Evolutionary conservation across 164 flowering plant species (phyloP).

Genomic region (Chloranthus sessilifolius): DNA sequence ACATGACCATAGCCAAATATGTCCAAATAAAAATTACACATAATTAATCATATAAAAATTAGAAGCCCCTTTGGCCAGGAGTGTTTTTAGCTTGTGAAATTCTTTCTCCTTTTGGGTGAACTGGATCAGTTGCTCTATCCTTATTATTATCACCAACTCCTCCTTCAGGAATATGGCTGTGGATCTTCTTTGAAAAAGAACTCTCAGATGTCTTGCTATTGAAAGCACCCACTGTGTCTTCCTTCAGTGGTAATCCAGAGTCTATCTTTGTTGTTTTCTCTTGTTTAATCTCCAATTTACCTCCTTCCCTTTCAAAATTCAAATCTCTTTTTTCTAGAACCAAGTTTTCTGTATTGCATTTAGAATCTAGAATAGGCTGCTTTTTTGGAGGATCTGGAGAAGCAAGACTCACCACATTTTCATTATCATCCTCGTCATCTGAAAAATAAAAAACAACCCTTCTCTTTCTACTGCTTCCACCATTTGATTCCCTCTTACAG

Average conservation of each 20-base stretch:
- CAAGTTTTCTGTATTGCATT: conserved; percentile 17
- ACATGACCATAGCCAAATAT: too few species aligned
- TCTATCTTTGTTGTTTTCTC: conserved; percentile 24
- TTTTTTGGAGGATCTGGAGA: conserved; percentile 66
- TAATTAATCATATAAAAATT: too few species aligned
- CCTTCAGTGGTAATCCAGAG: conserved; percentile 13
- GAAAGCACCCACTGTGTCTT: conserved; percentile 21
- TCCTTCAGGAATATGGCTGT: conserved; percentile 15
- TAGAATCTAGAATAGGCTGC: conserved; percentile 20
- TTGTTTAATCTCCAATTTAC: conserved; percentile 34
- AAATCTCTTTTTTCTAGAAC: conserved; percentile 26
- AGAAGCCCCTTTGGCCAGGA: too few species aligned
- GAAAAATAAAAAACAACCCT: conserved; percentile 75
- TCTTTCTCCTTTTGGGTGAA: conserved; percentile 71
- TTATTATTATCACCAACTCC: conserved; percentile 19
- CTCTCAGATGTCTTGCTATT: conserved; percentile 15
- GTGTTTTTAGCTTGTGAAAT: too few species aligned
- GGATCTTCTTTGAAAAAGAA: conserved; percentile 27
- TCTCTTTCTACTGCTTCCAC: conserved; percentile 67
- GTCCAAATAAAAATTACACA: too few species aligned
- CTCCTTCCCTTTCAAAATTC: conserved; percentile 33
- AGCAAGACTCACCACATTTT: conserved; percentile 65
- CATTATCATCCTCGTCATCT: conserved; percentile 77
- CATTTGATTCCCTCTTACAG: conserved; percentile 58
- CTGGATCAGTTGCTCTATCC: conserved; percentile 26